Evolutionary conservation across 2,329 filamentous ascomycete genomes (phyloP).

Genomic region (Xylaria sp.): DNA sequence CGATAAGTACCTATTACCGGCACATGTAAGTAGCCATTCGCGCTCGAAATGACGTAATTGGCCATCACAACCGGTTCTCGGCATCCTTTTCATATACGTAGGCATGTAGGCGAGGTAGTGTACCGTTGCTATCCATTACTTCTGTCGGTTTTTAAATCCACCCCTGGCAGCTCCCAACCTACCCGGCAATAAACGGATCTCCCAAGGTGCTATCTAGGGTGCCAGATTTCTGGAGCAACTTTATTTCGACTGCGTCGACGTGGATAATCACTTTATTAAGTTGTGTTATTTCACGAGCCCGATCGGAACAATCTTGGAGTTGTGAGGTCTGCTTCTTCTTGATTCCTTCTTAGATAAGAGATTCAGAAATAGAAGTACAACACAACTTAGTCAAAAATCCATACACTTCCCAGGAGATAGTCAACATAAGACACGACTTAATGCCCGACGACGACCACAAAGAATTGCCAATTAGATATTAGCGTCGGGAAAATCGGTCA

Average conservation of each 20-base stretch:
- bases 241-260: not conserved
- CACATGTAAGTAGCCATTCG: not conserved
- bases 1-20: too few species aligned
- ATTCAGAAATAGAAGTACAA: not conserved
- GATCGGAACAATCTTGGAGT: not conserved
- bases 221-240: not conserved
- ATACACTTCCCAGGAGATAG: not conserved
- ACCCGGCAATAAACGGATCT: slow-evolving; percentile 5
- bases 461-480: not conserved
- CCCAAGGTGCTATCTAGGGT: not conserved
- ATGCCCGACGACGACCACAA: too few species aligned
- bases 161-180: not conserved
- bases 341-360: not conserved
- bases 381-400: not conserved
- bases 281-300: too few species aligned
- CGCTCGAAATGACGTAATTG: slow-evolving; percentile 30
- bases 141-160: too few species aligned
- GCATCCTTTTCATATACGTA: too few species aligned
- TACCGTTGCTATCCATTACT: not conserved
- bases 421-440: not conserved
- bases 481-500: not conserved
- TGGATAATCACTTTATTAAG: not conserved
- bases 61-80: slow-evolving; percentile 19
- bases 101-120: not conserved
- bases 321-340: not conserved